Evolutionary conservation across 352 stramenopile species (phyloP), one percentile per base, ranked within the genome.

Genomic region (Pythium periplocum): DNA sequence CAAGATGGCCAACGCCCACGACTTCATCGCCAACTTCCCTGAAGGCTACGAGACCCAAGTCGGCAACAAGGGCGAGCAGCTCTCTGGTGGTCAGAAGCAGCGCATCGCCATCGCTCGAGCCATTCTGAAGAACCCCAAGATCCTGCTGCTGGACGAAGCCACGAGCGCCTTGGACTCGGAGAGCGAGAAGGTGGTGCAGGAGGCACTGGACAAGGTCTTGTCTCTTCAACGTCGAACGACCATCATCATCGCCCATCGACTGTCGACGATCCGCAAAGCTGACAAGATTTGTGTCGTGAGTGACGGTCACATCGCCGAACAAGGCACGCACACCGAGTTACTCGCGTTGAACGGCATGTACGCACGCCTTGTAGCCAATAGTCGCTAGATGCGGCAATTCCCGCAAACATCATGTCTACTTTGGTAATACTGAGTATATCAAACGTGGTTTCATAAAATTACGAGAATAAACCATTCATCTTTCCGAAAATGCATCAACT

Each of bases 201-300:
- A 82, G 42, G 78, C 80, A 10, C 58, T 95, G 39, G 78, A 94
- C 59, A 74, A 78, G 51, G 62, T 85, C 31, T 57, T 80, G 52
- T 66, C 71, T 39, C 58, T 79, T 48, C 76, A 83, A 48, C 62
- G 62, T 1, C 78, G 78, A 6, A 98, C 93, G 34, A 97, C 85
- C 12, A 75, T 98, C 49, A 88, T 98, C 46, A 96, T 97, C 54
- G 95, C 95, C 2, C 93, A 98, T 64, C 82, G 95, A n/a, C 66
- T 98, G 35, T 95, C 80, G 47, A 98, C 90, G 3, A 91, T 98
- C 52, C 86, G 90, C 59, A 87, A 96, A 71, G 95, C 91, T 38
- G 90, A 98, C 73, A 79, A 87, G 58, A 98, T 99, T 53, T 86
- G 93, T 36, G 95, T 98, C 4, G 75, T 98, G 45, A 75, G 97